Base-by-base conservation (phyloP, 441 rosid genomes). In the Eruca vesicaria region DNA sequence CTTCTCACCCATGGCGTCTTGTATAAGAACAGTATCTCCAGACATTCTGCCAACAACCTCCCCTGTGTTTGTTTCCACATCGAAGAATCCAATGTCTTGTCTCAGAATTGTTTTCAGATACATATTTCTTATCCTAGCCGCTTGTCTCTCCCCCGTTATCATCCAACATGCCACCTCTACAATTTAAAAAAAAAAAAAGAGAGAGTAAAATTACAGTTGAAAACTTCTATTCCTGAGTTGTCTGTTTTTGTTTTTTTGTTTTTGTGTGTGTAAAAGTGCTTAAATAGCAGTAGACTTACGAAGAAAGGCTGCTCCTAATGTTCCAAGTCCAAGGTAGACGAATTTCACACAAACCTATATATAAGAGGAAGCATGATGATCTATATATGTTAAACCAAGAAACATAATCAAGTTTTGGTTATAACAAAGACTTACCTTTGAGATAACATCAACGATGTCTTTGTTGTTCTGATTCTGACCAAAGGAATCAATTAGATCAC, bases 1-100 rank as follows among this genome's bases (percentile, higher is more conserved):
- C 90, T 88, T 88, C 74, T 88, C 90, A 0, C 90, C 93, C 86
- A 88, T 85, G 61, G 90, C 93, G 33, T 88, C 89, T 81, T 84
- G 93, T 59, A 88, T 88, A 14, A 86, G 88, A 64, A 88, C 78
- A 20, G 90, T 86, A 78, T 88, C 90, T 9, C 93, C 87, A 2
- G 93, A 85, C 86, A 88, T 88, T 62, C 89, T 80, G 66, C 86
- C 93, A 23, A 88, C 80, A 79, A 88, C 81, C 60, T 88, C 90
- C 14, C 90, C 93, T 0, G 93, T 85, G 56, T 73, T 82, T 4
- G 86, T 82, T 75, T 86, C 89, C 48, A 81, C 78, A 63, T 88
- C 93, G 14, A 88, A 88, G 78, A 84, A 88, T 23, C 77, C 84
- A 66, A 88, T 74, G 14, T 88, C 92, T 75, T 88, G 92, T 63